These are phyloP conservation scores for Crithidia expoeki DNA, from an alignment of 208 protist species.

Conservation along the genomic window DNA sequence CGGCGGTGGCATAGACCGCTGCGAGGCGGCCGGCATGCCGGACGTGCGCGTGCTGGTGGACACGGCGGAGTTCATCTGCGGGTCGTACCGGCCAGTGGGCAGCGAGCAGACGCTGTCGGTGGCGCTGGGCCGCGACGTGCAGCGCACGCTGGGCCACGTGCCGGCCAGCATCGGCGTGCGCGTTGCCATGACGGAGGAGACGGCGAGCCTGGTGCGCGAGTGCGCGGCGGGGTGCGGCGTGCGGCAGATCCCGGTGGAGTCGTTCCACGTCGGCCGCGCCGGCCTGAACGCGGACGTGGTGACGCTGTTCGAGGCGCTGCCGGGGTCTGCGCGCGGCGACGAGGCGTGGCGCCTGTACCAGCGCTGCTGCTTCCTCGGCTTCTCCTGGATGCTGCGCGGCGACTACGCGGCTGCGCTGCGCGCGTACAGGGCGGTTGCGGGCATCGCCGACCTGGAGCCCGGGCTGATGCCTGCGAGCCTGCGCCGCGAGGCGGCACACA, in stretches of 20 bases:
- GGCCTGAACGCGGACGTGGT: constrained; percentile 18
- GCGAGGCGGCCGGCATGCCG: too few relatives aligned
- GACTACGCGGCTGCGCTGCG: constrained; percentile 42
- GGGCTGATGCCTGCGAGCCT: constrained; percentile 20
- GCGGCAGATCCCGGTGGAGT: neutral
- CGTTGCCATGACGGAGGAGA: constrained; percentile 46
- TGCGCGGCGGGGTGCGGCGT: neutral
- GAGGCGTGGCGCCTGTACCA: constrained; percentile 33
- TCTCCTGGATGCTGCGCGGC: constrained; percentile 46
- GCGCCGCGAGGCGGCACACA: constrained; percentile 21
- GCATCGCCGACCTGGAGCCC: constrained; percentile 22
- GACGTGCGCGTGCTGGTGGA: constrained; percentile 30
- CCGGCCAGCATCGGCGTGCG: constrained; percentile 25
- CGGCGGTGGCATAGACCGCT: too few relatives aligned
- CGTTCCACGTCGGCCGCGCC: neutral
- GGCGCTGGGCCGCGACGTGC: constrained; percentile 33
- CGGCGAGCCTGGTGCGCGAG: constrained; percentile 34
- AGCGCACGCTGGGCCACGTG: constrained; percentile 25
- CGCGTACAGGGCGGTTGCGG: constrained; percentile 23
- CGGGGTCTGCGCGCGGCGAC: constrained; percentile 20
- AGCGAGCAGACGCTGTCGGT: constrained; percentile 25
- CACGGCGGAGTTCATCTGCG: constrained; percentile 29
- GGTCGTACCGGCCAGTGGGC: constrained; percentile 11
- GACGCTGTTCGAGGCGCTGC: constrained; percentile 34
- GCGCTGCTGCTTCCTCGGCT: constrained; percentile 32